phyloP scores from a whole-genome alignment of 306 rosid species.

The Cicer chorassanicum region DNA sequence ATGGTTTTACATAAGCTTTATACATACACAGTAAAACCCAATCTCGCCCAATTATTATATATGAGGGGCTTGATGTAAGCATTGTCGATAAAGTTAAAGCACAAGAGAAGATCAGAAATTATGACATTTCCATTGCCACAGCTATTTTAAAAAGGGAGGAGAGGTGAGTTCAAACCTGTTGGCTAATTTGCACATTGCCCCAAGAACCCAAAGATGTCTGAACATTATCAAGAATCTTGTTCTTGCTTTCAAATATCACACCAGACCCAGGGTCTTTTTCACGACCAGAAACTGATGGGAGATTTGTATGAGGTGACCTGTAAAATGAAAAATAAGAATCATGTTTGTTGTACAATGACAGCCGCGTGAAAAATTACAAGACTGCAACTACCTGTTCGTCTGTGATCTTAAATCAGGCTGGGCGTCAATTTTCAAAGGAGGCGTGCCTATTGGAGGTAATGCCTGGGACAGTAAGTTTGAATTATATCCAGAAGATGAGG shows the following conservation, averaged over 20 bases:
- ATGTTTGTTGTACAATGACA: neutral
- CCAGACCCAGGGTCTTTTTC: conserved; percentile 58
- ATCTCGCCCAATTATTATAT: neutral
- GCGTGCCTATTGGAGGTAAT: conserved; percentile 91
- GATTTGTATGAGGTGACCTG: conserved; percentile 69
- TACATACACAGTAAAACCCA: neutral
- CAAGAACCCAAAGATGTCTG: conserved; percentile 75
- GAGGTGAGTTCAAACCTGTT: conserved; percentile 66
- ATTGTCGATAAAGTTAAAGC: conserved; percentile 1
- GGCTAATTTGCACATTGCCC: conserved; percentile 72
- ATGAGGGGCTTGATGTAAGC: conserved; percentile 23
- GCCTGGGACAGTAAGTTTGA: conserved; percentile 62
- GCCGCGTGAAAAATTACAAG: conserved; percentile 24
- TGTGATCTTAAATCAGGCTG: conserved; percentile 72
- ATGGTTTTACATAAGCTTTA: neutral
- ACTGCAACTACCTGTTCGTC: conserved; percentile 59
- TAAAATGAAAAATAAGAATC: conserved; percentile 34
- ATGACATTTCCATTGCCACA: conserved; percentile 10
- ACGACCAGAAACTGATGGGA: conserved; percentile 58
- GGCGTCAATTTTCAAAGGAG: conserved; percentile 77
- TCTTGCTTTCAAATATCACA: conserved; percentile 67
- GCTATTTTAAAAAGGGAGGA: conserved; percentile 1
- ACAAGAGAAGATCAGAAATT: neutral
- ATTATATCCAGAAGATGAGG: conserved; percentile 70
- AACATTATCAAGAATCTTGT: conserved; percentile 65